Evolutionary conservation across 2,329 filamentous ascomycete genomes (phyloP).

Genomic region (Samsoniella hepiali): DNA sequence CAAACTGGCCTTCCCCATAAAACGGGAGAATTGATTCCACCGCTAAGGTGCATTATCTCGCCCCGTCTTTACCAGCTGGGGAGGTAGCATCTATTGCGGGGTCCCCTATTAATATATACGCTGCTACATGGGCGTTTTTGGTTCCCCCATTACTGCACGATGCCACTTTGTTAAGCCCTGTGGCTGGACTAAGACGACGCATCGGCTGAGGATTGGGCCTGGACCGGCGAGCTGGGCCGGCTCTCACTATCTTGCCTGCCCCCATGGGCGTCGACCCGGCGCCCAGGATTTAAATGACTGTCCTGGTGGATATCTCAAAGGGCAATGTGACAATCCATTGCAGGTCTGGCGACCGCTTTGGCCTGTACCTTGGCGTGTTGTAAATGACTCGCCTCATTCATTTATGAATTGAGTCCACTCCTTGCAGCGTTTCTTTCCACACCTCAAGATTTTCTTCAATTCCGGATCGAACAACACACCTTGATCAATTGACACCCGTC

Average conservation of each 20-base stretch:
- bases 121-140: neutral
- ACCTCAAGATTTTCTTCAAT: neutral
- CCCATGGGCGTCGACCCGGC: too few relatives aligned
- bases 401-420: too few relatives aligned
- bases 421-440: too few relatives aligned
- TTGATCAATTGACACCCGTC: neutral
- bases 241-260: neutral
- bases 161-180: neutral
- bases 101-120: neutral
- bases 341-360: neutral
- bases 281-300: too few relatives aligned
- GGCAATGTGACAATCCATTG: conserved; percentile 7
- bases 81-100: conserved; percentile 6
- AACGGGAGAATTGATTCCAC: neutral
- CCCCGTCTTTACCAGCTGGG: neutral
- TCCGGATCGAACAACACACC: neutral
- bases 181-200: neutral
- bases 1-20: neutral
- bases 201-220: neutral
- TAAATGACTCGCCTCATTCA: neutral
- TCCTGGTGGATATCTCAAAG: too few relatives aligned
- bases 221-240: neutral
- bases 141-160: neutral
- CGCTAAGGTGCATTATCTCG: neutral
- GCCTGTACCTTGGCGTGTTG: neutral